Evolutionary conservation across 2,329 filamentous ascomycete species (phyloP).

Genomic region (Eutypa lata): DNA sequence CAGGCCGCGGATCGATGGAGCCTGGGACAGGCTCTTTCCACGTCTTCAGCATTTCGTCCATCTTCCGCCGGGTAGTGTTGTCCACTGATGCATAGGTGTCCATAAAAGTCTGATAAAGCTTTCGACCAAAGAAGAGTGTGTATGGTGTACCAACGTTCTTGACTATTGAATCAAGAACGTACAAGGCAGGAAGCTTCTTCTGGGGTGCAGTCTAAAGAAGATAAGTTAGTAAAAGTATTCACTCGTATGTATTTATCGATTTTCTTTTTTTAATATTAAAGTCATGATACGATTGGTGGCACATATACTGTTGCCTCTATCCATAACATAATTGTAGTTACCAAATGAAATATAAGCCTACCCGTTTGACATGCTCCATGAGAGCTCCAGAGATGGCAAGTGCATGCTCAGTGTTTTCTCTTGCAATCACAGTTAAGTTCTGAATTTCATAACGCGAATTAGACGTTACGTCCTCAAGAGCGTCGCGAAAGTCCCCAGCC

Average conservation of each 20-base stretch:
- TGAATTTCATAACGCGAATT: constrained; percentile 96
- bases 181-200: constrained; percentile 92
- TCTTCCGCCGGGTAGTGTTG: constrained; percentile 74
- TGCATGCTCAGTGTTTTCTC: constrained; percentile 95
- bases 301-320: not conserved
- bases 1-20: constrained; percentile 86
- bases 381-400: constrained; percentile 87
- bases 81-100: constrained; percentile 91
- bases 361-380: constrained; percentile 90
- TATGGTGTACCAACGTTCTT: constrained; percentile 99
- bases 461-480: constrained; percentile 83
- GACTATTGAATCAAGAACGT: constrained; percentile 95
- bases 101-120: constrained; percentile 94
- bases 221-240: not conserved
- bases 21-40: constrained; percentile 98
- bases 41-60: constrained; percentile 96
- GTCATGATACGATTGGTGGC: constrained; percentile 19
- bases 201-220: constrained; percentile 70
- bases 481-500: constrained; percentile 90
- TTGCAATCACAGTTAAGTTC: constrained; percentile 94
- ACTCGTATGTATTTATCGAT: not conserved
- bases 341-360: constrained; percentile 51
- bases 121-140: constrained; percentile 88
- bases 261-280: constrained; percentile 32
- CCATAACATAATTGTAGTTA: constrained; percentile 12